Evolutionary conservation across 495 filamentous ascomycete genomes (phyloP), one percentile per base, ranked within the genome.

Genomic region (Aspergillus wentii): DNA sequence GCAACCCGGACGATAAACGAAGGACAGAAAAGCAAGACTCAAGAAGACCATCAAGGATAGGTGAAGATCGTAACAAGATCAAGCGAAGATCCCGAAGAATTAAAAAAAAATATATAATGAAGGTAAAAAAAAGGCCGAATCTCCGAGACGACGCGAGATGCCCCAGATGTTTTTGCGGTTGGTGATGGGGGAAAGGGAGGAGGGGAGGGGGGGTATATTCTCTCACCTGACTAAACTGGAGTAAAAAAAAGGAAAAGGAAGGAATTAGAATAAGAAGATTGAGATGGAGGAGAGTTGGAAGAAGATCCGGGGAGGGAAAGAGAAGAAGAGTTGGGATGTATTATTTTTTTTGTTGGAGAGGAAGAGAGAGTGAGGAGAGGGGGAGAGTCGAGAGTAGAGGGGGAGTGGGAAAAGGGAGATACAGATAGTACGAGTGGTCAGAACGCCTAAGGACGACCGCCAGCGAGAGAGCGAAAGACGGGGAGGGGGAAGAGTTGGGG

Each of bases 351-450:
- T 43, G 54, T 42, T 48, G 49, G 44, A 39, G 45, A 49, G 52
- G 54, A 46, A 46, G 49, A 55, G 53, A 57, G 51, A 52, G 49
- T 56, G 53, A 57, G 52, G 52, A 59, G 51, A 41, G 53, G 56
- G 49, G 36, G 40, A 40, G 40, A 38, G 32, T n/a, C n/a, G n/a
- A n/a, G 33, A 32, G 16, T 10, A 23, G 35, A 22, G 19, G 34
- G 34, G 13, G 21, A 26, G 6, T n/a, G 7, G 9, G 21, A 26
- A 17, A 15, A 17, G 35, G 25, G 3, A 18, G 23, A 17, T 15
- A 28, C 8, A 38, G 22, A n/a, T n/a, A n/a, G n/a, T n/a, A n/a
- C n/a, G n/a, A n/a, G n/a, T n/a, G n/a, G n/a, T n/a, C n/a, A n/a
- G n/a, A n/a, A n/a, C n/a, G n/a, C n/a, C n/a, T n/a, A n/a, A n/a